phyloP scores from a whole-genome alignment of 345 rosid genomes.

The Psidium guajava region DNA sequence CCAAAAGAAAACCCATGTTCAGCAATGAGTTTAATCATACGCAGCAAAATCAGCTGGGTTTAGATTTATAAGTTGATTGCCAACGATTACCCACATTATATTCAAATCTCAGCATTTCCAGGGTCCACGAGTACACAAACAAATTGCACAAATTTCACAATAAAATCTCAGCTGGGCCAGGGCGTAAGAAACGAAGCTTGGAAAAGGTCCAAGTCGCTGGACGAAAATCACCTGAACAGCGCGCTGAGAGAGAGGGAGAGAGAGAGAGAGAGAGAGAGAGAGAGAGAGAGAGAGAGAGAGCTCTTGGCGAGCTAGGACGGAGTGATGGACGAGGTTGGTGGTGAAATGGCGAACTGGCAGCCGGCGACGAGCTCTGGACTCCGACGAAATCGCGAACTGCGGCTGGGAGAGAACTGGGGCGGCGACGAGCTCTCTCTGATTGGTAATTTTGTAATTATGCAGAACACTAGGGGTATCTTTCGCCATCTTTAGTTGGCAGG shows the following conservation, averaged over 20 bases:
- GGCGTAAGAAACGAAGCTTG: not conserved
- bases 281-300: too few species aligned
- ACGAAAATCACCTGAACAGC: not conserved
- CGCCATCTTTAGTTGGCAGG: not conserved
- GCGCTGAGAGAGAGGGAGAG: not conserved
- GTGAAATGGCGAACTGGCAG: not conserved
- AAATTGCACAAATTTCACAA: not conserved
- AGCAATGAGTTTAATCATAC: not conserved
- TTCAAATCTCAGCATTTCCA: not conserved
- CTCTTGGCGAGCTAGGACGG: not conserved
- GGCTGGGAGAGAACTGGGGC: not conserved
- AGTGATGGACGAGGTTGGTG: not conserved
- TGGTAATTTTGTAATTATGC: not conserved
- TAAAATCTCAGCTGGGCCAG: not conserved
- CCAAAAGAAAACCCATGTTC: not conserved
- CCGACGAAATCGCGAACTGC: not conserved
- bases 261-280: not conserved
- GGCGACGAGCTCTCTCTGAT: not conserved
- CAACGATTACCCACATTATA: not conserved
- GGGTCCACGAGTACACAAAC: not conserved
- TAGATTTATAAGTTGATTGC: not conserved
- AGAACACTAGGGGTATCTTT: not conserved
- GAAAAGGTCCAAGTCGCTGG: not conserved
- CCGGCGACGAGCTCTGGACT: not conserved
- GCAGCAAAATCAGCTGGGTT: not conserved